A percentile compares a stretch with the other conserved stretches of the same genome.
These are phyloP conservation scores for Candolleomyces aberdarensis DNA, from an alignment of 768 basidiomycete genomes.

Conservation along the genomic window DNA sequence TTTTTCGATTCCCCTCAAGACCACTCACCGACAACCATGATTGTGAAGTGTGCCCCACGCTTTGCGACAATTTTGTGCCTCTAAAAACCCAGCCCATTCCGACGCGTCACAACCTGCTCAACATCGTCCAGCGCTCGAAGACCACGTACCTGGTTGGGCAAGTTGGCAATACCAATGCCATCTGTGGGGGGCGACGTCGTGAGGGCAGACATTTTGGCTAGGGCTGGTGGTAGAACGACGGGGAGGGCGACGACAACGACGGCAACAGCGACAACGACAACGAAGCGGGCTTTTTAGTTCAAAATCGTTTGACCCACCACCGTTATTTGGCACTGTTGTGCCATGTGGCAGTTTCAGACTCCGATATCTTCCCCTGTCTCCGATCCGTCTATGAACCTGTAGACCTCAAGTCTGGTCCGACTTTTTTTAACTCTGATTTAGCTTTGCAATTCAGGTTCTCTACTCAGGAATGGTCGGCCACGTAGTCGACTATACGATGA, in stretches of 20 bases:
- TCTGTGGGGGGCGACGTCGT: slow-evolving; percentile 45
- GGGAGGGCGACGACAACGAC: slow-evolving; percentile 22
- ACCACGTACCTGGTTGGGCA: slow-evolving; percentile 88
- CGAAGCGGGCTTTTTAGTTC: slow-evolving; percentile 15
- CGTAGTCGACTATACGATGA: too few species aligned
- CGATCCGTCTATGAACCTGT: too few species aligned
- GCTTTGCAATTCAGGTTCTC: too few species aligned
- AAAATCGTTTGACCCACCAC: slow-evolving; percentile 36
- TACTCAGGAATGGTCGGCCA: too few species aligned
- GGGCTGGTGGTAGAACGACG: slow-evolving; percentile 20
- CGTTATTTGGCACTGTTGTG: slow-evolving; percentile 25
- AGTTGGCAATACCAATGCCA: slow-evolving; percentile 92
- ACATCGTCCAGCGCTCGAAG: neutral
- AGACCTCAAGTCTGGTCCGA: too few species aligned
- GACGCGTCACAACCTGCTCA: slow-evolving; percentile 23
- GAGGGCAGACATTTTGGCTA: slow-evolving; percentile 40
- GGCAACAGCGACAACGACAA: slow-evolving; percentile 20
- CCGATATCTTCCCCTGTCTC: neutral
- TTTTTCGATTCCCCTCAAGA: too few species aligned
- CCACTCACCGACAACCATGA: slow-evolving; percentile 95
- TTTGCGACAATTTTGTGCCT: slow-evolving; percentile 99
- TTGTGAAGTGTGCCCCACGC: slow-evolving; percentile 94
- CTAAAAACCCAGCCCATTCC: slow-evolving; percentile 38
- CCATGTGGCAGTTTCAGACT: slow-evolving; percentile 13
- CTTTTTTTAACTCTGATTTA: too few species aligned